Base-by-base conservation (phyloP, 1,284 basidiomycete genomes). In the Kalmanozyma brasiliensis region DNA sequence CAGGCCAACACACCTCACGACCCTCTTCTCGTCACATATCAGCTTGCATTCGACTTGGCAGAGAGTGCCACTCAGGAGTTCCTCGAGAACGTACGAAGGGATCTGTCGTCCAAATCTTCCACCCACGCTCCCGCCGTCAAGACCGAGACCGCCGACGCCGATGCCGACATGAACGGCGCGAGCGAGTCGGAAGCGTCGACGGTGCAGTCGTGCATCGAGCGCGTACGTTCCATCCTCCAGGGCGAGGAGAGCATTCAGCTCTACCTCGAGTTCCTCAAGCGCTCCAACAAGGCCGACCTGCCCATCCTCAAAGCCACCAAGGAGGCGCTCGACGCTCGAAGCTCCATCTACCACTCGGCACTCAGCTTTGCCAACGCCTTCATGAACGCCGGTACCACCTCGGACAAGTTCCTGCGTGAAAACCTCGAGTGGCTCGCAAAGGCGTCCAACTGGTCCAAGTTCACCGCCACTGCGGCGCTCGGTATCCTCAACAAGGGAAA, bases 11-110 rank as follows among this genome's bases (percentile, higher is more conserved):
- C 76, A 9, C 61, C 62, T 17, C 59, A 66, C 41, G 79, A 81
- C 49, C 67, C 78, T 1, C 68, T 78, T 14, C 62, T 82, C 26
- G 64, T 82, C 58, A 76, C 78, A 34, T 81, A 80, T 48, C 80
- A 82, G 60, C 70, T 77, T 17, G 79, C 80, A 14, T 82, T 82
- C 30, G 79, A 82, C 58, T 62, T 82, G 37, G 80, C 80, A 24
- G 80, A 82, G 55, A 76, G 79, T 49, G 80, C 80, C n/a, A 81
- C 80, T 7, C 80, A 82, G 49, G 80, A 82, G 64, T 82, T 81
- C 56, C 69, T 81, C 45, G 78, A 79, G 36, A 75, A 68, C 34
- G 74, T 82, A 14, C 72, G 78, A 38, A 40, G 51, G 17, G 73
- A 76, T 19, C 61, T 77, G 33, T 57, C 61, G 26, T 53, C 48